A percentile compares a stretch with the other conserved stretches of the same genome.
Conservation (phyloP, 2,329 filamentous ascomycete species). For the Ophiostoma australiae region DNA sequence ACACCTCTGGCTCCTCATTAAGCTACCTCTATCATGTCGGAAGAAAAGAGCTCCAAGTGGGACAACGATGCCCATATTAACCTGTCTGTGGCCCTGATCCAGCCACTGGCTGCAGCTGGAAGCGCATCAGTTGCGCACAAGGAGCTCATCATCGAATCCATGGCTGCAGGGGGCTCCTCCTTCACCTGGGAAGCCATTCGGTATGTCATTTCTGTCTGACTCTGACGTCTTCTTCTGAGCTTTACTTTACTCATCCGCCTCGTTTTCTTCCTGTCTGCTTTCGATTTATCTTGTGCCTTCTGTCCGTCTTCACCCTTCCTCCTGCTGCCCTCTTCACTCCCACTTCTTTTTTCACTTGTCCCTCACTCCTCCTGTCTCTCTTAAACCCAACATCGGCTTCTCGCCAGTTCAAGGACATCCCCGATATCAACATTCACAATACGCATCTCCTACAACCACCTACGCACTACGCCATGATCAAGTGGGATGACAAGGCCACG, state of each 20-base stretch:
- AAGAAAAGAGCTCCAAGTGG: background rate
- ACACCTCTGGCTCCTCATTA: no score
- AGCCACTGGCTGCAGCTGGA: background rate
- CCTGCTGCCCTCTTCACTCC: background rate
- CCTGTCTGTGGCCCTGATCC: background rate
- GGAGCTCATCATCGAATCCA: background rate
- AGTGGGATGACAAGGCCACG: slow-evolving; percentile 32
- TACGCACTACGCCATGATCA: slow-evolving; percentile 21
- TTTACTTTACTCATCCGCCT: background rate
- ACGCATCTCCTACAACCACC: background rate
- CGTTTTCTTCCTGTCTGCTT: background rate
- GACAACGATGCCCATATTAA: background rate
- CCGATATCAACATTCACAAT: background rate
- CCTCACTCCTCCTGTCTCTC: background rate
- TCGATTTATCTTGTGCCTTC: background rate
- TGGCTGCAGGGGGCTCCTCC: background rate
- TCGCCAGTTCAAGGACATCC: background rate
- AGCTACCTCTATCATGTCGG: background rate
- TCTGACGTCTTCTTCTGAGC: background rate
- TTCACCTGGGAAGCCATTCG: background rate
- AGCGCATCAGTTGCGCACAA: background rate
- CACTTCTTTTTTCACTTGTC: background rate
- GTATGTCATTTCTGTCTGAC: background rate
- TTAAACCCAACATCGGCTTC: background rate
- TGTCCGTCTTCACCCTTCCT: background rate